Evolutionary conservation across 441 rosid genomes (phyloP), one percentile per base, ranked within the genome.

Genomic region (Francoa sonchifolia): DNA sequence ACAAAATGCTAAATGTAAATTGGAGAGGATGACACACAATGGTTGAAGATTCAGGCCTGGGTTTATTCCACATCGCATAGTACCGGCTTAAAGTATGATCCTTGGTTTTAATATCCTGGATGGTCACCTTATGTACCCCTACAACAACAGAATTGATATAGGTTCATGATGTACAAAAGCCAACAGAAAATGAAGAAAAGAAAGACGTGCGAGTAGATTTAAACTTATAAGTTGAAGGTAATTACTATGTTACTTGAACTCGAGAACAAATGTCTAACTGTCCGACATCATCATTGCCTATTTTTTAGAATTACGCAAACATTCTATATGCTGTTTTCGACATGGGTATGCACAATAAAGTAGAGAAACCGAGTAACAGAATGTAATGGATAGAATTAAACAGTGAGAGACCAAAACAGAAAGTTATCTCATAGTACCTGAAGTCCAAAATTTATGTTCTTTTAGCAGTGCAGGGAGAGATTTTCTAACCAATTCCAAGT

Each of bases 21-120:
- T 19, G 33, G 52, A 39, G 26, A 17, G 27, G 42, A 53, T 58
- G 59, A 65, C 83, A 42, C 28, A 76, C 94, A 2, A 50, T 58
- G 6, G 75, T 68, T 10, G 66, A 42, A 49, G 86, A 67, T 71
- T 90, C 96, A 10, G 96, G 96, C 63, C 99, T 61, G 1, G 96
- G 96, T 53, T 55, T 66, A 69, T 90, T 64, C 99, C 99, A 90
- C 76, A 65, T 68, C 23, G 99, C 99, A 49, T 76, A 86, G 44
- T 82, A 90, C 27, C 94, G 83, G 45, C 71, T 76, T 31, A 86
- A 62, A 32, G 31, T 41, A 59, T 86, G 83, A 52, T 62, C 53
- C 11, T 17, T 5, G 35, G 71, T 71, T 52, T 44, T 52, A 59
- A 28, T 50, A 46, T 83, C 80, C 52, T 54, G 64, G 42, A 86